Base-by-base conservation (phyloP, 441 rosid genomes). In the Populus hybrid region DNA sequence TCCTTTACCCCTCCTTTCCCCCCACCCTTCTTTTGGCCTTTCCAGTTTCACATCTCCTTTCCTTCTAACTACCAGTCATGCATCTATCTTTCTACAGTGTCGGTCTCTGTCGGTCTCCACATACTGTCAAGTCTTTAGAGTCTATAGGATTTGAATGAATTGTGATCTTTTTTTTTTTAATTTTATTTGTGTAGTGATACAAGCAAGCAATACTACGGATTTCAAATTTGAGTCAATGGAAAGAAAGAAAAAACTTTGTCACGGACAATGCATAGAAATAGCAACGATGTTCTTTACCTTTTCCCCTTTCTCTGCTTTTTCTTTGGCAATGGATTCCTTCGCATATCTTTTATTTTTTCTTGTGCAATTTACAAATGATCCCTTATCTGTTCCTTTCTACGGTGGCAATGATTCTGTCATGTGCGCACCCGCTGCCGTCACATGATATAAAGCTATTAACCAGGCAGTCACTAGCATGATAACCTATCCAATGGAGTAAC, bases 121-220 rank as follows among this genome's bases (percentile, higher is more conserved):
- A 77, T 57, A 74, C 81, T 75, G 77, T 81, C 57, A 40, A 72
- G 81, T 83, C 77, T 79, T 80, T 73, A 68, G 81, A 57, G 63
- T 83, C 75, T 81, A 81, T 82, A 79, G 83, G 85, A 79, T 83
- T 81, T 80, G 84, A 80, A 81, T 89, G 83, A 87, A 84, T 82
- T 79, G 85, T 79, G 82, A 32, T 71, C 35, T 82, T 72, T 75
- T 28, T 72, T 75, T 28, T 75, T 66, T 67, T 6, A 50, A 20
- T 77, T 36, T 10, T 73, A 68, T 21, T 75, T 78, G 87, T 83
- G 77, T 78, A 73, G 82, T 65, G 75, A 84, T 76, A 85, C 81
- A 73, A 77, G 65, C 79, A 68, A 77, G 32, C 69, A 40, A 83
- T 69, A 79, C 79, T 81, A 70, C 71, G 83, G 79, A 73, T 84